Evolutionary conservation across 768 basidiomycete genomes (phyloP).

Genomic region (Candolleomyces aberdarensis): DNA sequence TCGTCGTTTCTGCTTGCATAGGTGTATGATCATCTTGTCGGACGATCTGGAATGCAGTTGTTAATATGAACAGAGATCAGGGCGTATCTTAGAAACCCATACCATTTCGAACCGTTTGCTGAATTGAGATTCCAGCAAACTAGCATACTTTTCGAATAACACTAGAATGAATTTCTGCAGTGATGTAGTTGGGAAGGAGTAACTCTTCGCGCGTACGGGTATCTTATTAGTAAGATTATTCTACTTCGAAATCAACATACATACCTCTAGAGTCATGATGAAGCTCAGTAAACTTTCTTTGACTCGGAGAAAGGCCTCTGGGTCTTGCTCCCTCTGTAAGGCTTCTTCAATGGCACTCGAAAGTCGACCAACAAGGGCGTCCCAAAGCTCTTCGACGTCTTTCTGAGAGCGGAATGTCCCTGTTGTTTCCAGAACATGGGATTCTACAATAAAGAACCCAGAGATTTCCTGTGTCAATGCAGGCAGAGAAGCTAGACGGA

Average conservation of each 20-base stretch:
- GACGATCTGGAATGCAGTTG: slow-evolving; percentile 55
- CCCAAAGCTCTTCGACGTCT: slow-evolving; percentile 96
- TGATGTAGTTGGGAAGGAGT: slow-evolving; percentile 80
- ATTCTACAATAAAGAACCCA: slow-evolving; percentile 97
- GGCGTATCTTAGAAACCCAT: slow-evolving; percentile 16
- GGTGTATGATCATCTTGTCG: slow-evolving; percentile 84
- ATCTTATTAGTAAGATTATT: slow-evolving; percentile 2
- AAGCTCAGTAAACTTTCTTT: slow-evolving; percentile 86
- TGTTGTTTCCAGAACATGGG: slow-evolving; percentile 85
- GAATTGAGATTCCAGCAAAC: slow-evolving; percentile 78
- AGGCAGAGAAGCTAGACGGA: slow-evolving; percentile 64
- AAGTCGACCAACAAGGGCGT: slow-evolving; percentile 73
- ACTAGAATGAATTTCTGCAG: slow-evolving; percentile 83
- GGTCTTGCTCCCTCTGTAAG: slow-evolving; percentile 69
- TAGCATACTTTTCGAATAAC: slow-evolving; percentile 87
- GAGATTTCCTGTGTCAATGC: slow-evolving; percentile 90
- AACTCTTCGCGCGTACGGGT: slow-evolving; percentile 49
- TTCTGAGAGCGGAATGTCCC: slow-evolving; percentile 85
- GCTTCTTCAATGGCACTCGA: slow-evolving; percentile 71
- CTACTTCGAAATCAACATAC: slow-evolving; percentile 9
- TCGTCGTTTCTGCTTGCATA: slow-evolving; percentile 64
- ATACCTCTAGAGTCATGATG: slow-evolving; percentile 89
- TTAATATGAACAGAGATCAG: neutral
- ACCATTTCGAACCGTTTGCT: slow-evolving; percentile 80
- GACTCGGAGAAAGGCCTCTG: slow-evolving; percentile 75